Conservation (phyloP, 2,329 filamentous ascomycete genomes). For the Paecilomyces niveus region DNA sequence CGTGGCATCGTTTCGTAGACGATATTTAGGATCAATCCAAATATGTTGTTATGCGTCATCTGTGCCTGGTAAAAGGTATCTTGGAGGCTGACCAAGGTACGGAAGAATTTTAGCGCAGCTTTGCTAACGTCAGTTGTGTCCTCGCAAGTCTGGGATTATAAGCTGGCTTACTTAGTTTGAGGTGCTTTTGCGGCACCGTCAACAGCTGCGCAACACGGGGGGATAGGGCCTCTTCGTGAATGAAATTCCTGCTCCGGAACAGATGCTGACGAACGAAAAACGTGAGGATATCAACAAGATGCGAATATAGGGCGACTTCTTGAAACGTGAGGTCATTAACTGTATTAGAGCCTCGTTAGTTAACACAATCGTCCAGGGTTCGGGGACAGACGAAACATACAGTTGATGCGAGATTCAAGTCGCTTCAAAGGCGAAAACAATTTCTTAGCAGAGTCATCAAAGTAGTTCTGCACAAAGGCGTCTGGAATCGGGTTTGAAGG, state of each 20-base stretch:
- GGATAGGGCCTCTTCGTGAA: slow-evolving; percentile 70
- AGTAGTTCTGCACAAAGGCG: slow-evolving; percentile 79
- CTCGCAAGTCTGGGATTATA: neutral
- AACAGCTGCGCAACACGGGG: slow-evolving; percentile 77
- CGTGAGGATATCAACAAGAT: slow-evolving; percentile 85
- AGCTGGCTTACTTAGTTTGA: slow-evolving; percentile 69
- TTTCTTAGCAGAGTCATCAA: slow-evolving; percentile 75
- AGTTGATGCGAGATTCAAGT: slow-evolving; percentile 57
- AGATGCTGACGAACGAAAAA: slow-evolving; percentile 90
- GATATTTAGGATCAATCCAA: slow-evolving; percentile 78
- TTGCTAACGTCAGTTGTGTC: neutral
- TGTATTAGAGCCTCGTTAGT: slow-evolving; percentile 18
- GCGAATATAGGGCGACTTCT: slow-evolving; percentile 82
- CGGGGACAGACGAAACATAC: slow-evolving; percentile 31
- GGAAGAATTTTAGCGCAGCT: slow-evolving; percentile 92
- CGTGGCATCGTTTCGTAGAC: slow-evolving; percentile 79
- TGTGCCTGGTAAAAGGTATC: slow-evolving; percentile 89
- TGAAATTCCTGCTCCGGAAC: slow-evolving; percentile 79
- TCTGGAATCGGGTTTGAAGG: slow-evolving; percentile 69
- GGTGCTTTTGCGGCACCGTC: slow-evolving; percentile 76
- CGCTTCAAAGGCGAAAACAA: slow-evolving; percentile 83
- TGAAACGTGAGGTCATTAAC: slow-evolving; percentile 69
- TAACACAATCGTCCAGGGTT: neutral
- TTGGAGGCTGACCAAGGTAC: slow-evolving; percentile 73
- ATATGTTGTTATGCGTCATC: slow-evolving; percentile 70